Base-by-base conservation (phyloP, 495 filamentous ascomycete genomes). In the Penicillium lividum region DNA sequence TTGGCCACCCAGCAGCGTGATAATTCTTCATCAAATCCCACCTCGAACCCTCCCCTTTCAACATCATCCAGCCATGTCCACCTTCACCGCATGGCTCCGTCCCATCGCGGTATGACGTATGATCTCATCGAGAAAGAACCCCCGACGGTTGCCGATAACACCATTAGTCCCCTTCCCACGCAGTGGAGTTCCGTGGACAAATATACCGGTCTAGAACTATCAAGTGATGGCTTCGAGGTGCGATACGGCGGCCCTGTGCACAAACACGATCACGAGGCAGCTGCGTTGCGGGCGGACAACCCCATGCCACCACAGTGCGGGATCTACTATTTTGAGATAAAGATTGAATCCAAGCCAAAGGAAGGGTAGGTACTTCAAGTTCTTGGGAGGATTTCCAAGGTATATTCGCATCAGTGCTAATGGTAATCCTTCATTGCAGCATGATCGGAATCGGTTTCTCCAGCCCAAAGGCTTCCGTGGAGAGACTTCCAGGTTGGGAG, bases 311-410 rank as follows among this genome's bases (percentile, higher is more conserved):
- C 86, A 47, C 86, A 95, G 70, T 92, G 89, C 63, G 94, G 94
- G 0, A 88, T 98, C 54, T 98, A 97, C 73, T 99, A 99, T 70
- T 99, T 89, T 72, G 94, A 99, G 77, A 85, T 96, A 10, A 89
- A 85, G n/a, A 85, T 99, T 52, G 70, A 93, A 44, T 87, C 89
- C 3, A 89, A 88, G 64, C 89, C 88, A 61, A 89, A 90, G 74
- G 93, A 97, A 65, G 91, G 92, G 92, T 95, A 82, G 57, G 89
- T 80, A 34, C 28, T 16, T 33, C 11, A 16, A 40, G n/a, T 6
- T 7, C 13, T 40, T 40, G 13, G n/a, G 15, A 44, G 16, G 22
- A 7, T 27, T 7, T 15, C 29, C 27, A 16, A 4, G 28, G 0
- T 11, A 28, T 18, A 7, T 9, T 51, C 10, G n/a, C 0, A 25